These are phyloP conservation scores for Pseudonitzschia delicatissima DNA, from an alignment of 108 stramenopile genomes.

Conservation along the genomic window DNA sequence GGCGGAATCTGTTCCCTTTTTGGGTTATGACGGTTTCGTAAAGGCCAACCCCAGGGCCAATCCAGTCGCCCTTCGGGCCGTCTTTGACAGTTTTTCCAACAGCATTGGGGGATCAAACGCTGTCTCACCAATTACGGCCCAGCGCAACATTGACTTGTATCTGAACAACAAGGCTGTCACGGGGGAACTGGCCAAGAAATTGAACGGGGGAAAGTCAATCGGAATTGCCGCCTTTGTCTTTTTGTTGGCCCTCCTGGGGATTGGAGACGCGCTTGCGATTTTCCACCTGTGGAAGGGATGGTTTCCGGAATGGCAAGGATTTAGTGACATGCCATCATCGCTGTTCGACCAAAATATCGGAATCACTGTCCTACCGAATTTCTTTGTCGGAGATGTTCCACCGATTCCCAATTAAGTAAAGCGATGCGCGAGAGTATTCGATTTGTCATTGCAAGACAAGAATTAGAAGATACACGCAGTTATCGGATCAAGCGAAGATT, in stretches of 20 bases:
- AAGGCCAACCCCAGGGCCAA: conserved; percentile 50
- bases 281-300: neutral
- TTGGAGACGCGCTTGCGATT: neutral
- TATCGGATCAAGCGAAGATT: neutral
- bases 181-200: neutral
- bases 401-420: neutral
- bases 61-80: conserved; percentile 64
- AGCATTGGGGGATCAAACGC: neutral
- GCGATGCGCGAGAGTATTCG: neutral
- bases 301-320: neutral
- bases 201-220: neutral
- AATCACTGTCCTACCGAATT: neutral
- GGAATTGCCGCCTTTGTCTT: neutral
- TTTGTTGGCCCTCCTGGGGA: neutral
- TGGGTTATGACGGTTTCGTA: conserved; percentile 30
- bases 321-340: neutral
- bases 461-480: neutral
- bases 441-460: neutral
- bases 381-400: neutral
- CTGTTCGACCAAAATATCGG: neutral
- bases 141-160: neutral
- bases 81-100: conserved; percentile 55
- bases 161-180: neutral
- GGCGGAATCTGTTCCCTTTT: conserved; percentile 36
- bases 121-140: neutral